Evolutionary conservation across 805 yeast genomes (phyloP).

Genomic region (Nakazawaea populi): DNA sequence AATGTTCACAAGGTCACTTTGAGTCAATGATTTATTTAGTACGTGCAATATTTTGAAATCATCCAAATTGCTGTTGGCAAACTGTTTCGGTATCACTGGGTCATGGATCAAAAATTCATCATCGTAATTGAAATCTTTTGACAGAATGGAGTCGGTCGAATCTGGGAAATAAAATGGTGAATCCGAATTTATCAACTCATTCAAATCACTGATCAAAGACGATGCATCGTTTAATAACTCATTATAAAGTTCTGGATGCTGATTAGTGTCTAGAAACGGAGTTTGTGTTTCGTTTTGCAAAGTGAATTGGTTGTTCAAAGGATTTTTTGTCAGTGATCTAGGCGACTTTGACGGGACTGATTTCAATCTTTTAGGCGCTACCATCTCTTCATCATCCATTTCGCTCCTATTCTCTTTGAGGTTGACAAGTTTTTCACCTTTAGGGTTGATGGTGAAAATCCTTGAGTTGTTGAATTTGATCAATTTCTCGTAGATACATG

Average conservation of each 20-base stretch:
- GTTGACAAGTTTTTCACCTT: slow-evolving; percentile 7
- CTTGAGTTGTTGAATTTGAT: slow-evolving; percentile 26
- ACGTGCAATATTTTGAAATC: slow-evolving; percentile 11
- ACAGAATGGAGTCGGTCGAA: background rate
- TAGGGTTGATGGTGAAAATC: slow-evolving; percentile 19
- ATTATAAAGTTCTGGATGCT: slow-evolving; percentile 20
- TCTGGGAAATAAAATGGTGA: slow-evolving; percentile 3
- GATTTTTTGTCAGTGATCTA: background rate
- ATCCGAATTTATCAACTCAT: slow-evolving; percentile 22
- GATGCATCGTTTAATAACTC: slow-evolving; percentile 28
- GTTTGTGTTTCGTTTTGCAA: background rate
- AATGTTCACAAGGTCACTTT: slow-evolving; percentile 19
- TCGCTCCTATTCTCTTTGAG: background rate
- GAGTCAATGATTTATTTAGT: slow-evolving; percentile 21
- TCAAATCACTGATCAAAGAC: slow-evolving; percentile 27
- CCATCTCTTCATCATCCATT: background rate
- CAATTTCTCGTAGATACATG: slow-evolving; percentile 30
- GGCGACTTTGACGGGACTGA: background rate
- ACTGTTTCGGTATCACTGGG: slow-evolving; percentile 8
- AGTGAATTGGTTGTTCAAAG: background rate
- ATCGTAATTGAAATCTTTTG: slow-evolving; percentile 1
- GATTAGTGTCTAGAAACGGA: background rate
- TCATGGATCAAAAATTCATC: slow-evolving; percentile 8
- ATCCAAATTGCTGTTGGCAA: background rate
- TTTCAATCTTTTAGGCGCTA: background rate